Evolutionary conservation across 2,329 filamentous ascomycete species (phyloP).

Genomic region (Trichocomaceae sp.): DNA sequence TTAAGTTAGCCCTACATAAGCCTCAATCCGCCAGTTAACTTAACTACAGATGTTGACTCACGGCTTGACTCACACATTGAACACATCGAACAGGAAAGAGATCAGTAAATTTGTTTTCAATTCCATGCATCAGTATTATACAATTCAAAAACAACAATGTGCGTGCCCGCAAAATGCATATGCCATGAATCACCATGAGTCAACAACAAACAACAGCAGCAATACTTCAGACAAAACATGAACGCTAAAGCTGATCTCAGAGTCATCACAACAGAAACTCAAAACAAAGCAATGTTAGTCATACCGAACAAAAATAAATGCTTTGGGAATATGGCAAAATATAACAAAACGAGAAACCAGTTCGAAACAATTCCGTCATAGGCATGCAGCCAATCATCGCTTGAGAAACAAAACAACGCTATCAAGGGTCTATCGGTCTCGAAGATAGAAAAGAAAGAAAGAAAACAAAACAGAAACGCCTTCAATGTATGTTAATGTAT

Average conservation of each 20-base stretch:
- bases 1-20: conserved; percentile 4
- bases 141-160: background rate
- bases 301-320: background rate
- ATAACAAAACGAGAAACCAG: background rate
- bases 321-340: background rate
- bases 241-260: background rate
- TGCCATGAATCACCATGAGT: conserved; percentile 1
- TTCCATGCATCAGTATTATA: background rate
- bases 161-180: background rate
- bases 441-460: background rate
- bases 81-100: too few species aligned
- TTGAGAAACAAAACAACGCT: background rate
- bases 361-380: background rate
- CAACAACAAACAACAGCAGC: background rate
- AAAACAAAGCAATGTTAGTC: background rate
- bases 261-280: background rate
- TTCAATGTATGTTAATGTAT: background rate
- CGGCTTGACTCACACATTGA: conserved; percentile 1
- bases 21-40: background rate
- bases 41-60: background rate
- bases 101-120: background rate
- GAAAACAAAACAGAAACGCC: background rate
- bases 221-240: background rate
- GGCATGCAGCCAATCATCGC: background rate
- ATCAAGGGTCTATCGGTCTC: background rate